Evolutionary conservation across 495 filamentous ascomycete genomes (phyloP), one percentile per base, ranked within the genome.

Genomic region (Emericellopsis terricola): DNA sequence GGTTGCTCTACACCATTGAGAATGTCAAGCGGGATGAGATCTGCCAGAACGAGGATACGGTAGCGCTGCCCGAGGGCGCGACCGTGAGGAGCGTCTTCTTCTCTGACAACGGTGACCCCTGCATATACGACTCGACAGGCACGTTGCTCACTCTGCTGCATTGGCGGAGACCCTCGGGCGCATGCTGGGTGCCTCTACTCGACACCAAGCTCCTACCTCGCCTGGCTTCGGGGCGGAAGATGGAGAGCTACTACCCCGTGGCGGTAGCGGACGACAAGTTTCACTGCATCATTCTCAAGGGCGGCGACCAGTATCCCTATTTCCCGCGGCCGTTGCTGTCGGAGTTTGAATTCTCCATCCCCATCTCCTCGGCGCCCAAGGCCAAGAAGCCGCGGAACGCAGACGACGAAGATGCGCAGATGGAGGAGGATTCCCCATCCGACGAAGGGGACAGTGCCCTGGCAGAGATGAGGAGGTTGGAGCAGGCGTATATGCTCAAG

Each of bases 201-300:
- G 86, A 94, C 55, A 97, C 91, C 0, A 81, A 63, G 39, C 71
- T 71, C 5, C 62, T 97, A 15, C 73, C 81, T 3, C 82, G 89
- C 33, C 63, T 93, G 4, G 76, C 78, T 2, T 70, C 70, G 5
- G 89, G 91, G 23, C 71, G 71, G 29, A 94, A 91, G 48, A 72
- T 79, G 41, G 89, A 97, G 52, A 69, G 64, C 0, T 97, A 97
- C 55, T 97, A 84, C 73, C 91, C 89, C 0, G 82, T 97, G 20
- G 89, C 87, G 8, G 86, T 94, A 2, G 84, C 85, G 11, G 73
- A 86, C 41, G 67, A 76, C 42, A 91, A 81, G 47, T 97, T 97
- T 54, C 86, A 96, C 59, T 96, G 91, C 56, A 94, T 96, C 54
- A 96, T 97, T 43, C 76, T 97, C 43, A 96, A 97, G 49, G 89